A percentile compares a stretch with the other conserved stretches of the same genome.
Evolutionary conservation across 1,139 yeast species (phyloP).

Genomic region (Zygoascus hellenicus): DNA sequence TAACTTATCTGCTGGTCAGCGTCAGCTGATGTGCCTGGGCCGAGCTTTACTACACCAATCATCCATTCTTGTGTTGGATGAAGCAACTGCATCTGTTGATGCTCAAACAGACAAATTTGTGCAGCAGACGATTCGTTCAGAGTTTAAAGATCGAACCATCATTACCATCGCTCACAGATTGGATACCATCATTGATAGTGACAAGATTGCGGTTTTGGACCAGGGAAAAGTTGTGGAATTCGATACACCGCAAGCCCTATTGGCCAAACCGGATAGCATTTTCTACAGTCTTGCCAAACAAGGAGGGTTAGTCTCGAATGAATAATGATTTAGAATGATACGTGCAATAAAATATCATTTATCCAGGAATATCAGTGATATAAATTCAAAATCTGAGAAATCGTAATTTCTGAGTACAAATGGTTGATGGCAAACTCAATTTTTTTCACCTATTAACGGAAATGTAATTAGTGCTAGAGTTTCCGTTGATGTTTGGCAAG

Average conservation of each 20-base stretch:
- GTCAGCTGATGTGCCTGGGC: constrained; percentile 70
- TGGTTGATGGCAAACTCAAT: background rate
- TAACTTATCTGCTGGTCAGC: constrained; percentile 71
- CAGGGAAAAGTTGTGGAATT: constrained; percentile 64
- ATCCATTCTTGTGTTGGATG: constrained; percentile 64
- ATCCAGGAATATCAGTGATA: background rate
- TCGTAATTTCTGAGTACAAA: no score
- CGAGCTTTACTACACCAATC: constrained; percentile 63
- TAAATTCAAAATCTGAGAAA: background rate
- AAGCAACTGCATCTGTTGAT: constrained; percentile 84
- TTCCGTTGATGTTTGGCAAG: background rate
- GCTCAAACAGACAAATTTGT: constrained; percentile 70
- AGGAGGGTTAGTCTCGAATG: constrained; percentile 36
- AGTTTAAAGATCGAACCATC: constrained; percentile 61
- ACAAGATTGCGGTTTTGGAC: constrained; percentile 63
- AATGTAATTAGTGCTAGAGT: no score
- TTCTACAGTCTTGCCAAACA: constrained; percentile 67
- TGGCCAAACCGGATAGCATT: constrained; percentile 40
- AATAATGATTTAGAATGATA: background rate
- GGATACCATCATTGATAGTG: constrained; percentile 77
- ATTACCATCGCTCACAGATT: constrained; percentile 78
- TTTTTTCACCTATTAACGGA: background rate
- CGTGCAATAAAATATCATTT: background rate
- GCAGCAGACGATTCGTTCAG: constrained; percentile 64
- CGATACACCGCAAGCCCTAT: constrained; percentile 52